Evolutionary conservation across 495 filamentous ascomycete genomes (phyloP).

Genomic region (Lasiosphaeriaceae sp.): DNA sequence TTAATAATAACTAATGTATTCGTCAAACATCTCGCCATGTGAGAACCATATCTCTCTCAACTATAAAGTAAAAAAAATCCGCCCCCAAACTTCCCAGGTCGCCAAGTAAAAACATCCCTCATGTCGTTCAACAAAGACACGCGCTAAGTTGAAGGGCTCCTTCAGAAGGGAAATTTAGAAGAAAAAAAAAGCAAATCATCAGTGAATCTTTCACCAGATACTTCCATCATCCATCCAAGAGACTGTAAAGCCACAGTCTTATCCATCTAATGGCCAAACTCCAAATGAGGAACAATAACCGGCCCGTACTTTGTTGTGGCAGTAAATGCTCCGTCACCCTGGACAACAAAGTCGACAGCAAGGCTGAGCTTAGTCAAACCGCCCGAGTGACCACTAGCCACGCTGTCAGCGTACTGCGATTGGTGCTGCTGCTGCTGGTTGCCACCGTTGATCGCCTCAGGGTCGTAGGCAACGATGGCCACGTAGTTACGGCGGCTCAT

Average conservation of each 20-base stretch:
- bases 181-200: background rate
- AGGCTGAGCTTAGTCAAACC: conserved; percentile 71
- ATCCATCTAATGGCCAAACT: conserved; percentile 59
- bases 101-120: too few relatives aligned
- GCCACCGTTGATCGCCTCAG: conserved; percentile 63
- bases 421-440: conserved; percentile 37
- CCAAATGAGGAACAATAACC: conserved; percentile 89
- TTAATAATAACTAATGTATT: too few relatives aligned
- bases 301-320: conserved; percentile 93
- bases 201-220: too few relatives aligned
- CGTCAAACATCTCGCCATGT: too few relatives aligned
- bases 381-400: conserved; percentile 21
- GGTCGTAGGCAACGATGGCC: conserved; percentile 91
- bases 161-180: background rate
- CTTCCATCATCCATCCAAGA: background rate
- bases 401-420: conserved; percentile 23
- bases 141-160: too few relatives aligned
- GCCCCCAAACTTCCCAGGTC: background rate
- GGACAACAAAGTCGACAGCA: conserved; percentile 95
- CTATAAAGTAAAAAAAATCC: background rate
- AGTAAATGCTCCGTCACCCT: conserved; percentile 76
- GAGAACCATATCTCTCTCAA: too few relatives aligned
- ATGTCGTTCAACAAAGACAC: too few relatives aligned
- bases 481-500: conserved; percentile 94
- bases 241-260: background rate